Base-by-base conservation (phyloP, 208 protist species). In the Blastocrithidia nonstop region DNA sequence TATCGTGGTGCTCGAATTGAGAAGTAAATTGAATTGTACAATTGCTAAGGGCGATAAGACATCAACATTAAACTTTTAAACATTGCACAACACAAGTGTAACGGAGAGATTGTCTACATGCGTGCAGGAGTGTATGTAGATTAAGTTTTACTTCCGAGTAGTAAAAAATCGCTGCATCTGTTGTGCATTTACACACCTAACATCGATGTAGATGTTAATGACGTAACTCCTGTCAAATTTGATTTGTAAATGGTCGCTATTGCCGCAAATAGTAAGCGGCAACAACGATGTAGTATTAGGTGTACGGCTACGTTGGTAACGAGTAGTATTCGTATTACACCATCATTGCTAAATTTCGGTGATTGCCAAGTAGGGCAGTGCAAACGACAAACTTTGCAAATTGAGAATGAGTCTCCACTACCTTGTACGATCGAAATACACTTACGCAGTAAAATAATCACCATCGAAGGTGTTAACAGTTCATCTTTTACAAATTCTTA, bases 391-490 rank as follows among this genome's bases (percentile, higher is more conserved):
- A 84, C 67, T 0, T 67, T 91, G 55, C 51, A 58, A 15, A 74
- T 88, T 33, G 78, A 88, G 56, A 91, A 91, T 39, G 66, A 61
- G 16, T 88, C 77, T 0, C 77, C 71, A 17, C 41, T 91, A n/a
- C 71, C 75, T 1, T 71, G 74, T 2, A 72, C 59, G 43, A 45
- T 88, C 13, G 36, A 71, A 45, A 57, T 91, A 28, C 64, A 88
- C 41, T 38, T 91, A 27, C 74, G 82, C 6, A 91, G 82, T 50
- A 91, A 91, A 57, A 81, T 91, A 54, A 79, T 91, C 42, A 66
- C 56, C 38, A 80, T 91, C 33, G 82, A 87, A 11, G 81, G 76
- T 3, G 47, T 61, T 4, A 53, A 45, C 6, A 45, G 59, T 8
- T 42, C 61, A 6, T 46, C 61, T 24, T 50, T 37, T 2, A 50